Conservation (phyloP, 108 stramenopile species). For the Cyclotella cryptica region DNA sequence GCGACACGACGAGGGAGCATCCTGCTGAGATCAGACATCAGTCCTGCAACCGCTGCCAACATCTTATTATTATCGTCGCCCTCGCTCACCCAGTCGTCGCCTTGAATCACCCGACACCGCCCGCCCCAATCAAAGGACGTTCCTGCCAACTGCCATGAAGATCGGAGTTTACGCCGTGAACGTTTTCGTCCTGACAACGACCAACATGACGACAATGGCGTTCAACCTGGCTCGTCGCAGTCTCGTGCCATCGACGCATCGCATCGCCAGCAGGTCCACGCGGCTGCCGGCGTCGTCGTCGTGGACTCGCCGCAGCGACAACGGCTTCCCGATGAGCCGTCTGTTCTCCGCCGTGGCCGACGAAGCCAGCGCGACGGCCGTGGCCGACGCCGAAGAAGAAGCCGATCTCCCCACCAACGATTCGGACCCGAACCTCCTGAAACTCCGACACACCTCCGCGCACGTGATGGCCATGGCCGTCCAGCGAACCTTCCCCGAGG, state of each 20-base stretch:
- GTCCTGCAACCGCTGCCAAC: no score
- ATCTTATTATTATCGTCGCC: no score
- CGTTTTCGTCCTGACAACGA: neutral
- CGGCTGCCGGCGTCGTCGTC: neutral
- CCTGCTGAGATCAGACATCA: no score
- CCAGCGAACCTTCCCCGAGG: slow-evolving; percentile 90
- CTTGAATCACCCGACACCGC: no score
- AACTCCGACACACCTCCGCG: slow-evolving; percentile 94
- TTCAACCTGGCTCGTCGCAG: slow-evolving; percentile 1
- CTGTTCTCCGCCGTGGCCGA: slow-evolving; percentile 12
- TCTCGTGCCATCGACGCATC: neutral
- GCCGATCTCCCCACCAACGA: slow-evolving; percentile 95
- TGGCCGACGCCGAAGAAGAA: neutral
- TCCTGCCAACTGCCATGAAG: slow-evolving; percentile 1
- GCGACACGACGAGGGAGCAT: no score
- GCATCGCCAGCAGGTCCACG: neutral
- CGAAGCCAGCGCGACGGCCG: neutral
- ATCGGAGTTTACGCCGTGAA: neutral
- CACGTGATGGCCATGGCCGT: slow-evolving; percentile 99
- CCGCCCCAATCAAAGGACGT: no score
- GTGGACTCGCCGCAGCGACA: neutral
- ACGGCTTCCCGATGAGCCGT: neutral
- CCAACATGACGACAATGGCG: slow-evolving; percentile 8
- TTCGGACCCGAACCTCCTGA: slow-evolving; percentile 81
- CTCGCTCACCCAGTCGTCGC: no score